Conservation (phyloP, 2,329 filamentous ascomycete species). For the Colletotrichum truncatum region DNA sequence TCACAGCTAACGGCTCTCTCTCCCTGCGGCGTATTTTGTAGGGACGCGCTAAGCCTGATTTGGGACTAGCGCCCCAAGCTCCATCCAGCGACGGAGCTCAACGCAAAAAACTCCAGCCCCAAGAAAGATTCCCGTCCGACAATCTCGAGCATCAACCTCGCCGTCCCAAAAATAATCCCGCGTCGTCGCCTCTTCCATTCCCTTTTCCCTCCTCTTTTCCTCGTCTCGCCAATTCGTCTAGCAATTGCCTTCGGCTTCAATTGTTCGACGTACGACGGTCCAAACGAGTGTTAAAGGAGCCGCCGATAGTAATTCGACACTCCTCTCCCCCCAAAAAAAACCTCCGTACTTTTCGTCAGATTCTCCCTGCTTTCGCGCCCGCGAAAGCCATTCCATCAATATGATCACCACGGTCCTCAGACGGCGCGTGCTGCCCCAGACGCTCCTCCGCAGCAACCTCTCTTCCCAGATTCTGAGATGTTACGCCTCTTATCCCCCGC, state of each 20-base stretch:
- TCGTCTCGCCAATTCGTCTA: conserved; percentile 31
- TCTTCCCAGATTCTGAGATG: conserved; percentile 67
- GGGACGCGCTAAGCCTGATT: conserved; percentile 36
- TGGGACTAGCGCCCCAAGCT: conserved; percentile 42
- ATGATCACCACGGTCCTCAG: conserved; percentile 73
- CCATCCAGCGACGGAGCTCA: conserved; percentile 49
- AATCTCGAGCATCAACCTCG: conserved; percentile 38
- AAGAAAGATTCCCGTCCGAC: conserved; percentile 43
- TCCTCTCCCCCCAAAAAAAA: not conserved
- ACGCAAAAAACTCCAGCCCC: conserved; percentile 53
- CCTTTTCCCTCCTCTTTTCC: conserved; percentile 26
- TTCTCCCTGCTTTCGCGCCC: conserved; percentile 25
- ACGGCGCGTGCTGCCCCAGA: conserved; percentile 67
- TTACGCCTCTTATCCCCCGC: conserved; percentile 88
- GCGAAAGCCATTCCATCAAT: conserved; percentile 37
- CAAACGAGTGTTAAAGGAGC: not conserved
- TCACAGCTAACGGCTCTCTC: conserved; percentile 24
- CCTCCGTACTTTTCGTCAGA: not conserved
- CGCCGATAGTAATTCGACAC: not conserved
- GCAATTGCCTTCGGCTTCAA: conserved; percentile 25
- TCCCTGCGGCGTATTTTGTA: conserved; percentile 33
- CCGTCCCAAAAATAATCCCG: conserved; percentile 42
- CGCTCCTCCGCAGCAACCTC: conserved; percentile 60
- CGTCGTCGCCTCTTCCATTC: conserved; percentile 32
- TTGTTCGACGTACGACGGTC: conserved; percentile 27